A percentile compares a stretch with the other conserved stretches of the same genome.
Conservation (phyloP, 1,139 yeast genomes). For the Protomyces gravidus region DNA sequence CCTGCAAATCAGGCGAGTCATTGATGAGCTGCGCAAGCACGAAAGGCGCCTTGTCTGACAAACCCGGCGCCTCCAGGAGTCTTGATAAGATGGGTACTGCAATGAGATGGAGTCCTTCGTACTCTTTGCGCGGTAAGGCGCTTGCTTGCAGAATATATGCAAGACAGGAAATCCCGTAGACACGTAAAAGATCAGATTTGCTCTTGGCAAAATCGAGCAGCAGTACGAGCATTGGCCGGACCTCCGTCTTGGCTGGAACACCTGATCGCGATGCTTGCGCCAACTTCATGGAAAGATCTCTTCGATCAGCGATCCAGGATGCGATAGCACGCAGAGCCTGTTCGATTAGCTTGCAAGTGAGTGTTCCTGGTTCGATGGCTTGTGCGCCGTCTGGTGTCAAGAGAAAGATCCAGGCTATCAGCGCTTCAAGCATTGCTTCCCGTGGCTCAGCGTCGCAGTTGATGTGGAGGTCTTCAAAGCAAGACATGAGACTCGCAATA, state of each 20-base stretch:
- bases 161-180: slow-evolving; percentile 40
- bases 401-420: slow-evolving; percentile 5
- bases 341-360: slow-evolving; percentile 9
- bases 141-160: slow-evolving; percentile 38
- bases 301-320: slow-evolving; percentile 37
- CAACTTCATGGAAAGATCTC: slow-evolving; percentile 35
- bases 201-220: slow-evolving; percentile 37
- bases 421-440: slow-evolving; percentile 1
- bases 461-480: no score
- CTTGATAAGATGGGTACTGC: slow-evolving; percentile 42
- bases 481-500: slow-evolving; percentile 5
- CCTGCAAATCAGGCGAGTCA: slow-evolving; percentile 37
- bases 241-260: slow-evolving; percentile 30
- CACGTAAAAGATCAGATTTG: slow-evolving; percentile 37
- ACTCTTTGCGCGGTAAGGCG: slow-evolving; percentile 34
- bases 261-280: slow-evolving; percentile 37
- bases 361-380: slow-evolving; percentile 25
- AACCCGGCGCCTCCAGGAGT: slow-evolving; percentile 35
- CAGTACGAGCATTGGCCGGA: slow-evolving; percentile 35
- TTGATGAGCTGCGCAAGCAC: slow-evolving; percentile 36
- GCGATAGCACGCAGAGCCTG: slow-evolving; percentile 2
- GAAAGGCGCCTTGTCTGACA: slow-evolving; percentile 30
- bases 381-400: slow-evolving; percentile 27
- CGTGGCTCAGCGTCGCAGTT: neutral
- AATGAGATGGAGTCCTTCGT: slow-evolving; percentile 35